phyloP scores from a whole-genome alignment of 2,329 filamentous ascomycete genomes.

The Periconia digitata region DNA sequence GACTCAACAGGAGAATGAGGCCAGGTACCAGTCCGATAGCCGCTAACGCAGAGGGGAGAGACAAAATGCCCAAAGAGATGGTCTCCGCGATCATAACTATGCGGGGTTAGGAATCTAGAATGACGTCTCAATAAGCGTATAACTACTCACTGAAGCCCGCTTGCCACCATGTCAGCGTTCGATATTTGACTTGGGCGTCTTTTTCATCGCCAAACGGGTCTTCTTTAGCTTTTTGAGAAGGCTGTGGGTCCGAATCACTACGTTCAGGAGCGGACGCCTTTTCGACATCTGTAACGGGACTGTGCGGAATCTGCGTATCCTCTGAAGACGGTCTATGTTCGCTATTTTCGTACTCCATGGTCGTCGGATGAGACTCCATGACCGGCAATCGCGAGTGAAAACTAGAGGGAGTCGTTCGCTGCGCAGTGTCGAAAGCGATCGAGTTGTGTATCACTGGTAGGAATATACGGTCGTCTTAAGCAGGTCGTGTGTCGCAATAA shows the following conservation, averaged over 20 bases:
- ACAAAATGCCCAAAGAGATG: slow-evolving; percentile 56
- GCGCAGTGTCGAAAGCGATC: too few species aligned
- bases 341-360: not conserved
- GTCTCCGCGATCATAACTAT: slow-evolving; percentile 60
- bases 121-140: not conserved
- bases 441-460: too few species aligned
- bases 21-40: slow-evolving; percentile 56
- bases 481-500: too few species aligned
- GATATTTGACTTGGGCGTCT: slow-evolving; percentile 50
- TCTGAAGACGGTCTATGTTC: not conserved
- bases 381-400: not conserved
- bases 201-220: slow-evolving; percentile 29
- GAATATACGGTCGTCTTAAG: too few species aligned
- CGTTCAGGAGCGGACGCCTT: not conserved
- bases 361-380: not conserved
- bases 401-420: not conserved
- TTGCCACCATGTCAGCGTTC: slow-evolving; percentile 51
- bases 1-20: slow-evolving; percentile 53
- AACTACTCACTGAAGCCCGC: slow-evolving; percentile 43
- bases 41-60: slow-evolving; percentile 55
- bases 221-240: slow-evolving; percentile 4
- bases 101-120: not conserved
- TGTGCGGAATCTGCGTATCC: not conserved
- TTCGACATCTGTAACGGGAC: not conserved
- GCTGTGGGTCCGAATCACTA: not conserved